Percentiles rank a stretch among this genome's conserved stretches.
Conservation (phyloP, 2,329 filamentous ascomycete genomes). For the Alternaria viburni region DNA sequence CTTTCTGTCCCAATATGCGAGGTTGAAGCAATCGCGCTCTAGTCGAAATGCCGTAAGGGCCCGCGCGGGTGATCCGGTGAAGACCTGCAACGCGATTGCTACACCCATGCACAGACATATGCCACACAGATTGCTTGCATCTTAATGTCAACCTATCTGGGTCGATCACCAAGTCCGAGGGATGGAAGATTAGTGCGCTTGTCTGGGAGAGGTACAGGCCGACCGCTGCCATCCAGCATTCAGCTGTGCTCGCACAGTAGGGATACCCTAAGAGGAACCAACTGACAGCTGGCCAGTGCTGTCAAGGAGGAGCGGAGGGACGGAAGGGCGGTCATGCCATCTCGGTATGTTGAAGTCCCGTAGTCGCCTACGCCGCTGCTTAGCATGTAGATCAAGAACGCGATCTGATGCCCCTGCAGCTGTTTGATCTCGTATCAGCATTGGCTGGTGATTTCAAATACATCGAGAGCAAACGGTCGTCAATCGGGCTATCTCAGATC, state of each 20-base stretch:
- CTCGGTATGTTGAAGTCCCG: constrained; percentile 8
- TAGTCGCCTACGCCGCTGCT: neutral
- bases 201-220: neutral
- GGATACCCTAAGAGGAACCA: neutral
- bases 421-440: neutral
- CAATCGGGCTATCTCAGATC: neutral
- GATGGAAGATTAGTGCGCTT: neutral
- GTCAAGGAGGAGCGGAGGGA: neutral
- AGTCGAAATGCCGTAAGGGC: neutral
- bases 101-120: neutral
- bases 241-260: neutral
- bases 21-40: neutral
- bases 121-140: neutral
- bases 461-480: neutral
- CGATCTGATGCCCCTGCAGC: neutral
- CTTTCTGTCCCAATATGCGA: constrained; percentile 1
- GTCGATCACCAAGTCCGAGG: neutral
- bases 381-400: constrained; percentile 7
- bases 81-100: neutral
- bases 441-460: constrained; percentile 3
- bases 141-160: neutral
- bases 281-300: neutral
- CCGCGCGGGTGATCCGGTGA: neutral
- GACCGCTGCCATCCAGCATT: neutral
- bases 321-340: neutral